Evolutionary conservation across 371 early-diverging fungal genomes (phyloP).

Genomic region (Mortierella polycephala): DNA sequence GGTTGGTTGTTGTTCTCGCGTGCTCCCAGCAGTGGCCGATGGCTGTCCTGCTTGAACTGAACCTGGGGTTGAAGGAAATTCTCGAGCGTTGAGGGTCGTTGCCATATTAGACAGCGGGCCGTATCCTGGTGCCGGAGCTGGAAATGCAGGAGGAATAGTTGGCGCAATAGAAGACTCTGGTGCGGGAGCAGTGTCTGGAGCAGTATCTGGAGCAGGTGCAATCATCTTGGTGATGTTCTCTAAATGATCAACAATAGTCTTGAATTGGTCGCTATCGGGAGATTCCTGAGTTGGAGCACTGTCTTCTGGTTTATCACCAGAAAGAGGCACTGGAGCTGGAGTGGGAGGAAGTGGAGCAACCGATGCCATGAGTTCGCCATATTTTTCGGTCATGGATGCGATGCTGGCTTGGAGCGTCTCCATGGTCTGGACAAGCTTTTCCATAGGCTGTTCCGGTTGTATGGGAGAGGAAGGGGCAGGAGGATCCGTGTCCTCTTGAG

Average conservation of each 20-base stretch:
- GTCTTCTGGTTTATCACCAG: constrained; percentile 6
- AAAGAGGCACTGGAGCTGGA: background rate
- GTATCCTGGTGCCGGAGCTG: constrained; percentile 5
- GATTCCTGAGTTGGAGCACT: background rate
- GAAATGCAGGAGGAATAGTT: background rate
- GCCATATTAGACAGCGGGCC: no score
- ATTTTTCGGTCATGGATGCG: constrained; percentile 20
- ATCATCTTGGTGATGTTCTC: background rate
- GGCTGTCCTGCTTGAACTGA: no score
- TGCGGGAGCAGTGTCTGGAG: background rate
- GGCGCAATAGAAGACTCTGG: background rate
- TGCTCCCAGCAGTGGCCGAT: background rate
- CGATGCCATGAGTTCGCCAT: background rate
- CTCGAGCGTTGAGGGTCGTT: no score
- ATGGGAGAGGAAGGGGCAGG: background rate
- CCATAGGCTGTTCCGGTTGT: constrained; percentile 1
- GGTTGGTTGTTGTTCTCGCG: background rate
- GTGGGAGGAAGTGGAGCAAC: background rate
- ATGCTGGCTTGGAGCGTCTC: constrained; percentile 11
- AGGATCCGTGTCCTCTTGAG: background rate
- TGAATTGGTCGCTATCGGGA: background rate
- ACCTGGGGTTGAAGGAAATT: no score
- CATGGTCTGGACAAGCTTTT: constrained; percentile 4
- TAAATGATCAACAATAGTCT: background rate
- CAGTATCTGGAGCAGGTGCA: background rate